A percentile compares a stretch with the other conserved stretches of the same genome.
Evolutionary conservation across 2,329 filamentous ascomycete species (phyloP).

Genomic region (Boeremia lycopersici): DNA sequence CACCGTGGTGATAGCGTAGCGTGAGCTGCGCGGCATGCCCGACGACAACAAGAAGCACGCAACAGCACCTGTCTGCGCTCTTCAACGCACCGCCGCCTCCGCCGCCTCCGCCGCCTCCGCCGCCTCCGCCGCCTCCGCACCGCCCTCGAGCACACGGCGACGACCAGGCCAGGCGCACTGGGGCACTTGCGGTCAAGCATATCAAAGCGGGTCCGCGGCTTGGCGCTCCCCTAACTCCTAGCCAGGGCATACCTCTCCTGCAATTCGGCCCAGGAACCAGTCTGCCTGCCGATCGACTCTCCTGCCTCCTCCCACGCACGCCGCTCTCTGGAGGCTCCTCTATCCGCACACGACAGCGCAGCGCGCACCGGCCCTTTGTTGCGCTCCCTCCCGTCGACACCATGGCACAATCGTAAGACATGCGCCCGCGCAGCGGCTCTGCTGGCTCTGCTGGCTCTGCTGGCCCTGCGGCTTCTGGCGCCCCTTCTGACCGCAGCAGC

Average conservation of each 20-base stretch:
- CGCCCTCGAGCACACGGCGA: neutral
- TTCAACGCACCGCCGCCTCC: neutral
- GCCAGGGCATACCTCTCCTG: constrained; percentile 17
- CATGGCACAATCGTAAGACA: constrained; percentile 45
- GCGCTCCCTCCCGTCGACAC: constrained; percentile 13
- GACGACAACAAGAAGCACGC: constrained; percentile 10
- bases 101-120: no score
- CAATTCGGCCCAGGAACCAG: constrained; percentile 16
- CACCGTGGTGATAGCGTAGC: constrained; percentile 13
- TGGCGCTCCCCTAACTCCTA: constrained; percentile 18
- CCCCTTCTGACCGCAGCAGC: constrained; percentile 38
- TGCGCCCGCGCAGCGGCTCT: neutral
- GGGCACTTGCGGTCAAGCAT: constrained; percentile 14
- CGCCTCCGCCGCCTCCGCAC: neutral
- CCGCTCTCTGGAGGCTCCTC: constrained; percentile 10
- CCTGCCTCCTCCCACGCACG: neutral
- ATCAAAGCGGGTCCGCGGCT: constrained; percentile 14
- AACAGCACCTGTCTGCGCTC: neutral
- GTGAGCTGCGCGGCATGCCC: constrained; percentile 10
- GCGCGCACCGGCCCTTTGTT: constrained; percentile 13
- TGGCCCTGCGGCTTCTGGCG: neutral
- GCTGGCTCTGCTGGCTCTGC: neutral
- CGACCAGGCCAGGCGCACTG: neutral
- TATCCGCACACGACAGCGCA: constrained; percentile 12
- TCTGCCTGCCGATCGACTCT: constrained; percentile 2